These are phyloP conservation scores for Megacollybia marginata DNA, from an alignment of 768 basidiomycete species.

Conservation along the genomic window DNA sequence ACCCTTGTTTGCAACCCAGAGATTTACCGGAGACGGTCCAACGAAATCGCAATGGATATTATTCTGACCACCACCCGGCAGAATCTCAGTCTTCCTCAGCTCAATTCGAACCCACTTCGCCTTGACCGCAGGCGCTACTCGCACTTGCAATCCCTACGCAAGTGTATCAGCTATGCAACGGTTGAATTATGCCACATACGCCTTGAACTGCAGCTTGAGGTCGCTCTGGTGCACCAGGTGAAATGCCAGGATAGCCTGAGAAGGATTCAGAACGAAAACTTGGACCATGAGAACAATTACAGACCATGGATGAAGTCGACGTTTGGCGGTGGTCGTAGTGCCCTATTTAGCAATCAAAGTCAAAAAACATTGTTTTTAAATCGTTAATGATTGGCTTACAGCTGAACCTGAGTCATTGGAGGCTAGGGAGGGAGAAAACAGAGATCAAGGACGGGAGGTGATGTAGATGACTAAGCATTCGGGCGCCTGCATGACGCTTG, in stretches of 20 bases:
- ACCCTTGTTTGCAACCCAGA: slow-evolving; percentile 65
- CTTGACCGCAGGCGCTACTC: slow-evolving; percentile 63
- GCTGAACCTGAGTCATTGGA: no score
- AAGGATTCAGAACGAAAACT: slow-evolving; percentile 1
- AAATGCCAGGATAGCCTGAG: slow-evolving; percentile 85
- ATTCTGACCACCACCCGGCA: slow-evolving; percentile 60
- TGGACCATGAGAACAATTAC: slow-evolving; percentile 10
- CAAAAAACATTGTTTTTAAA: no score
- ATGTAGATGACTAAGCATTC: no score
- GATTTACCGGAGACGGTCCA: slow-evolving; percentile 71
- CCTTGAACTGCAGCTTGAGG: slow-evolving; percentile 83
- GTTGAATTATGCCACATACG: slow-evolving; percentile 37
- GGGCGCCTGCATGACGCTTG: no score
- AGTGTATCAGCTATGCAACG: neutral
- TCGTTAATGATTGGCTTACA: no score
- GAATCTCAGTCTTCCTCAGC: slow-evolving; percentile 82
- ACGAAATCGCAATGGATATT: slow-evolving; percentile 77
- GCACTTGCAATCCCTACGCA: slow-evolving; percentile 75
- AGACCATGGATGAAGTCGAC: slow-evolving; percentile 82
- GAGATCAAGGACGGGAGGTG: no score
- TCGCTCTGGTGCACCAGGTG: slow-evolving; percentile 66
- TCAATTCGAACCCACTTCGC: slow-evolving; percentile 91
- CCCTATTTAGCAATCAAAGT: no score
- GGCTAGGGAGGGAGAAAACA: no score
- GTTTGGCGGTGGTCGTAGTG: slow-evolving; percentile 80